Base-by-base conservation (phyloP, 176 grass and related monocot genomes). In the Thalia dealbata region DNA sequence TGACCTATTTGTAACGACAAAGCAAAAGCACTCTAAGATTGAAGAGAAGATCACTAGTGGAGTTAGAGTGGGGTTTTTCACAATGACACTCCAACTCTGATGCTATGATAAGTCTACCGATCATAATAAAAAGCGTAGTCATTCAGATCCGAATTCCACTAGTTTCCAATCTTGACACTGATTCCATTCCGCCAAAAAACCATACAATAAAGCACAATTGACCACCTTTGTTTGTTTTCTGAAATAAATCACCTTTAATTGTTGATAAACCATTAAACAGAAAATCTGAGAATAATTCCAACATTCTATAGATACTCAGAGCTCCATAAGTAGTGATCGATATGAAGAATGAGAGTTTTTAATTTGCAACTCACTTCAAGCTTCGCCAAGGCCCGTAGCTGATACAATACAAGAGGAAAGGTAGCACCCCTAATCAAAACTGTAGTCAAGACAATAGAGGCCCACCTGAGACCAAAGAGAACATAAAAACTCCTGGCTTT, bases 401-500 rank as follows among this genome's bases (percentile, higher is more conserved):
- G 95, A 28, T 82, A 85, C 72, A 99, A 65, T 52, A 99, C 46
- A 22, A 97, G 56, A 2, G 95, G 95, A 22, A 97, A 1, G 6
- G 90, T 88, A 35, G 74, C 70, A 7, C 25, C 78, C 72, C 95
- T 81, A 78, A 99, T 99, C 76, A 99, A 61, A 62, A 99, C 3
- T 15, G 95, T 93, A 29, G 90, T 85, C 76, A 99, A 28, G 7
- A 72, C 95, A 67, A 99, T 99, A 76, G 75, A 90, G 0, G 76
- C 87, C 95, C 95, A 99, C 95, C 95, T 99, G 58, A 81, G 48
- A 87, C 55, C 78, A 30, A 80, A 45, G 30, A 50, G 28, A 19
- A 52, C 62, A 69, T 54, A 42, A 61, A 73, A 74, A 71, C 52
- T 26, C 38, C 23, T 46, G 54, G 63, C 7, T 24, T 50, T 71